These are phyloP conservation scores for Amanita phalloides DNA, from an alignment of 768 basidiomycete species.

Conservation along the genomic window DNA sequence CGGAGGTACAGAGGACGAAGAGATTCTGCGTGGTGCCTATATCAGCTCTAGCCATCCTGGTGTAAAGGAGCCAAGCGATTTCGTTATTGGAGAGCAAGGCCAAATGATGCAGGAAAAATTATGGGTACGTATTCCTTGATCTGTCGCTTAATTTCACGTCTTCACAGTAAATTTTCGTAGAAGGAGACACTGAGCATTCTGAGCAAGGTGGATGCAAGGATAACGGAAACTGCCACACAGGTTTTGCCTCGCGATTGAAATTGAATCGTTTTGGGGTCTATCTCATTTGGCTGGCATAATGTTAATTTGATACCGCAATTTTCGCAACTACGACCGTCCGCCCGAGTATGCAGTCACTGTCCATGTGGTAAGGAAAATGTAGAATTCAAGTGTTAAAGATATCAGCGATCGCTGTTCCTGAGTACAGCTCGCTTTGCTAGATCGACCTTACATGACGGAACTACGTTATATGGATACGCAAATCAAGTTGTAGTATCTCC, in stretches of 20 bases:
- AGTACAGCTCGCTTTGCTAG: too few species aligned
- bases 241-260: neutral
- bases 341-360: too few species aligned
- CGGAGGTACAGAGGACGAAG: constrained; percentile 13
- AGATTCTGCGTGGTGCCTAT: constrained; percentile 21
- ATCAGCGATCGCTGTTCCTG: too few species aligned
- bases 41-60: constrained; percentile 8
- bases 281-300: too few species aligned
- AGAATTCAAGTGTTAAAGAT: too few species aligned
- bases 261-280: too few species aligned
- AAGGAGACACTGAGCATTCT: constrained; percentile 2
- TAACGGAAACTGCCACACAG: neutral
- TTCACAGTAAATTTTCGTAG: neutral
- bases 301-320: too few species aligned
- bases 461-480: too few species aligned
- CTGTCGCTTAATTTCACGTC: neutral
- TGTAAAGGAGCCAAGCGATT: constrained; percentile 23
- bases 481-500: too few species aligned
- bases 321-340: too few species aligned
- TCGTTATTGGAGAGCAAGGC: constrained; percentile 21
- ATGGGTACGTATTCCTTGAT: constrained; percentile 20
- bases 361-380: too few species aligned
- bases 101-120: constrained; percentile 16
- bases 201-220: constrained; percentile 4
- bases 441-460: too few species aligned